Evolutionary conservation across 371 early-diverging fungal genomes (phyloP).

Genomic region (Mucor plumbeus): DNA sequence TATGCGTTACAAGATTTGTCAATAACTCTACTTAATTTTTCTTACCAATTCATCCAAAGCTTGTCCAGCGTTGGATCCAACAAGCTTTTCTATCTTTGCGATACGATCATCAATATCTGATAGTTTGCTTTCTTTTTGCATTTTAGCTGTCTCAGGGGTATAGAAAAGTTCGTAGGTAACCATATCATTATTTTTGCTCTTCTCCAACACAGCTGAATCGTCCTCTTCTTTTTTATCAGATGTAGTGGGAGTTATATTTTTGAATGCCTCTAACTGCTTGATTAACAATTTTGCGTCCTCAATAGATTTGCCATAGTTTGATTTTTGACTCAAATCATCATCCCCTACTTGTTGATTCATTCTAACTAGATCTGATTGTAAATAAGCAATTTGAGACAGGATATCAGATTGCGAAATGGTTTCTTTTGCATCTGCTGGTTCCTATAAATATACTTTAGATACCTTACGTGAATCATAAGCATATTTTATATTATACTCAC

Average conservation of each 20-base stretch:
- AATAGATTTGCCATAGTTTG: slow-evolving; percentile 39
- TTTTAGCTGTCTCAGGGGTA: slow-evolving; percentile 69
- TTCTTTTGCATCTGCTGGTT: slow-evolving; percentile 29
- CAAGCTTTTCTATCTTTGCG: slow-evolving; percentile 74
- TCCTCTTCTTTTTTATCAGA: slow-evolving; percentile 22
- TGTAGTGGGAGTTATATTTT: slow-evolving; percentile 30
- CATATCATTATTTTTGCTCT: slow-evolving; percentile 42
- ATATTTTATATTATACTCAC: slow-evolving; percentile 25
- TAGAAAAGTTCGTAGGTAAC: slow-evolving; percentile 82
- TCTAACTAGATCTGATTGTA: slow-evolving; percentile 71
- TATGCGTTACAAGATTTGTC: no score
- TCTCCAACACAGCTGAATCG: slow-evolving; percentile 34
- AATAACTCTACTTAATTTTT: background rate
- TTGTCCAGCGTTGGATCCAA: slow-evolving; percentile 75
- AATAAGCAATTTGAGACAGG: slow-evolving; percentile 65
- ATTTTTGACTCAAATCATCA: slow-evolving; percentile 26
- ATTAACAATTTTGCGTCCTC: slow-evolving; percentile 68
- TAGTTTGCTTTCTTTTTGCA: slow-evolving; percentile 65
- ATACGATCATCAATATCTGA: slow-evolving; percentile 81
- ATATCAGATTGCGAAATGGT: slow-evolving; percentile 60
- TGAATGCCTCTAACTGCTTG: slow-evolving; percentile 70
- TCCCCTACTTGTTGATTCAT: slow-evolving; percentile 56
- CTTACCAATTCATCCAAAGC: slow-evolving; percentile 57
- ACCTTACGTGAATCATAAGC: background rate
- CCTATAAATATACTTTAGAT: slow-evolving; percentile 11